These are phyloP conservation scores for Brassica juncea DNA, from an alignment of 345 rosid species.

Conservation along the genomic window DNA sequence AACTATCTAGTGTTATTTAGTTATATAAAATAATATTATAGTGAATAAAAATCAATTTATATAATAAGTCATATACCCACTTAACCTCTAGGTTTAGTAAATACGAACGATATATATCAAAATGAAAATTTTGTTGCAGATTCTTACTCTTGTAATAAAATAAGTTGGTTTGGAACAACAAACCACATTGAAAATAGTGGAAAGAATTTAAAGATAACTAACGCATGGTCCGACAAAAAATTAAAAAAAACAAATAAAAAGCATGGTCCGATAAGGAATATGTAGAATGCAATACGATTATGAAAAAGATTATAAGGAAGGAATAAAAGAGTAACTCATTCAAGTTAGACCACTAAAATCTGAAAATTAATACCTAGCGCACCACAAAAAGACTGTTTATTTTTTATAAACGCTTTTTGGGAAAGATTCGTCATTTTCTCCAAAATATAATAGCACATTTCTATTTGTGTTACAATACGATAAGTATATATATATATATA, in stretches of 20 bases:
- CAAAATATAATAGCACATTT: conserved; percentile 13
- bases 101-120: not conserved
- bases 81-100: not conserved
- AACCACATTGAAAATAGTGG: not conserved
- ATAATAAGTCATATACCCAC: not conserved
- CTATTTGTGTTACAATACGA: conserved; percentile 32
- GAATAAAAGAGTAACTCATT: not conserved
- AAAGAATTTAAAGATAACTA: conserved; percentile 14
- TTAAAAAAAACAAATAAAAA: not conserved
- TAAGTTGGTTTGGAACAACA: not conserved
- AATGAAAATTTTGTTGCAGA: not conserved
- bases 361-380: not conserved
- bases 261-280: conserved; percentile 21
- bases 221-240: conserved; percentile 10
- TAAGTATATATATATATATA: not conserved
- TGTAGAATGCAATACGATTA: conserved; percentile 13
- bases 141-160: not conserved
- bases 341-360: conserved; percentile 26
- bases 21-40: not conserved
- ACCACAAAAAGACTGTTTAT: conserved; percentile 17
- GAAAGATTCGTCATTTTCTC: conserved; percentile 33
- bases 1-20: not conserved
- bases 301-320: not conserved
- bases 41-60: not conserved
- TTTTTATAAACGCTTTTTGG: not conserved